phyloP scores from a whole-genome alignment of 2,329 filamentous ascomycete genomes.

The Aciculosporium take region DNA sequence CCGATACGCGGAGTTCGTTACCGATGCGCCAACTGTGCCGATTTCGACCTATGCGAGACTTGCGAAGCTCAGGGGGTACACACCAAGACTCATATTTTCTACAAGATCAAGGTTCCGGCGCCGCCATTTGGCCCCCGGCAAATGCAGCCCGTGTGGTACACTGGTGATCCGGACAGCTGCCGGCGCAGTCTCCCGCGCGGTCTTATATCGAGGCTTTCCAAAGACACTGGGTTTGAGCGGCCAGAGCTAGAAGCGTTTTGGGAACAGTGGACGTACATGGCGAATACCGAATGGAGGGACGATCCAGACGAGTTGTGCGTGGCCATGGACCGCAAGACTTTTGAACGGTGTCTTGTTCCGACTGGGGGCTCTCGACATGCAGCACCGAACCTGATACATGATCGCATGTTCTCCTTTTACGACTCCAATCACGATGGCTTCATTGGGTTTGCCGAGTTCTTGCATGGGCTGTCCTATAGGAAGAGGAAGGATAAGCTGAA shows the following conservation, averaged over 20 bases:
- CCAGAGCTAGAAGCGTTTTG: conserved; percentile 85
- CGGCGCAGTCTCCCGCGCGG: conserved; percentile 50
- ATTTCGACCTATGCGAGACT: conserved; percentile 89
- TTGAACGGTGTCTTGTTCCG: conserved; percentile 79
- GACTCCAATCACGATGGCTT: conserved; percentile 79
- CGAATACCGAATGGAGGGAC: conserved; percentile 67
- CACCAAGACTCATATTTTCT: conserved; percentile 86
- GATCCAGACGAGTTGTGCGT: conserved; percentile 66
- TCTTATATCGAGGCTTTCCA: conserved; percentile 53
- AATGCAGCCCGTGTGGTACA: conserved; percentile 74
- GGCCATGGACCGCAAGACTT: conserved; percentile 84
- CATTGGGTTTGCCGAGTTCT: conserved; percentile 85
- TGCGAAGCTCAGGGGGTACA: conserved; percentile 73
- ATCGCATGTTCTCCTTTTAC: conserved; percentile 94
- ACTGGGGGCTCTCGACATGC: conserved; percentile 67
- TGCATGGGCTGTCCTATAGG: conserved; percentile 63
- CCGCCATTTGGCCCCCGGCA: conserved; percentile 71
- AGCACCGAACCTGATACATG: conserved; percentile 79
- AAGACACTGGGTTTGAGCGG: conserved; percentile 65
- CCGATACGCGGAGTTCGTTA: conserved; percentile 89
- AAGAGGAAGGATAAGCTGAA: conserved; percentile 54
- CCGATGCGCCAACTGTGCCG: conserved; percentile 86
- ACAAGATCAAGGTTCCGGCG: conserved; percentile 84
- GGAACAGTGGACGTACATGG: conserved; percentile 94
- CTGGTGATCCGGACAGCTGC: conserved; percentile 66